Evolutionary conservation across 179 eudicot species (phyloP).

Genomic region (Corrigiola litoralis): DNA sequence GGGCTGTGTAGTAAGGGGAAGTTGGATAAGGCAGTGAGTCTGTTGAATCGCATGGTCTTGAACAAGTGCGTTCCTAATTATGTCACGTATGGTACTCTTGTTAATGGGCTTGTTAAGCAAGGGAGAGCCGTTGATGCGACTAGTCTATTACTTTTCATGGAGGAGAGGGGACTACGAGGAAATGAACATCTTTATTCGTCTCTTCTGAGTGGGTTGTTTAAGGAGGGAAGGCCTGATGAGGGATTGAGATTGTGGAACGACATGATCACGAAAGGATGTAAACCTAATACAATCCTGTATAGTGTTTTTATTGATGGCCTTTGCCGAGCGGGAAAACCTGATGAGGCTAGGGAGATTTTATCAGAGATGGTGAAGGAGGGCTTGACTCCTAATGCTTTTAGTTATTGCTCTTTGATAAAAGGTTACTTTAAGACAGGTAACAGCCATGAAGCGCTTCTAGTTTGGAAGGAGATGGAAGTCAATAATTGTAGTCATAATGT

Average conservation of each 20-base stretch:
- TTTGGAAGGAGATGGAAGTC: constrained; percentile 68
- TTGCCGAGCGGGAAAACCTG: constrained; percentile 53
- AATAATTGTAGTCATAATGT: constrained; percentile 37
- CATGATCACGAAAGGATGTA: constrained; percentile 55
- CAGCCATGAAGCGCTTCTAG: constrained; percentile 53
- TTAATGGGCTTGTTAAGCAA: constrained; percentile 83
- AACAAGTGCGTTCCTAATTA: constrained; percentile 67
- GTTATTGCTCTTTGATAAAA: constrained; percentile 77
- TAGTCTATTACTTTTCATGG: constrained; percentile 46
- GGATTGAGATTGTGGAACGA: constrained; percentile 62
- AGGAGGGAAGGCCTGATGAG: constrained; percentile 60
- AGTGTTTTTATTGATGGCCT: constrained; percentile 81
- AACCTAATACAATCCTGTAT: constrained; percentile 64
- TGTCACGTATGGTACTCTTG: constrained; percentile 81
- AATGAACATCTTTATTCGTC: constrained; percentile 69
- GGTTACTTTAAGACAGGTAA: constrained; percentile 66
- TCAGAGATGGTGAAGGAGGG: constrained; percentile 60
- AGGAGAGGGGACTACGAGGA: constrained; percentile 59
- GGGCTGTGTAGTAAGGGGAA: constrained; percentile 83
- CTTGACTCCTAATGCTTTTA: constrained; percentile 57
- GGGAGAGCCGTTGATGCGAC: constrained; percentile 62
- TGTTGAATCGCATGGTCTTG: constrained; percentile 68
- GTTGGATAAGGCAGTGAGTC: constrained; percentile 72
- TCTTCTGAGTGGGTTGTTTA: constrained; percentile 78
- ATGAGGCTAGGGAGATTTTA: constrained; percentile 57